Evolutionary conservation across 2,329 filamentous ascomycete genomes (phyloP).

Genomic region (Gremmenia infestans): DNA sequence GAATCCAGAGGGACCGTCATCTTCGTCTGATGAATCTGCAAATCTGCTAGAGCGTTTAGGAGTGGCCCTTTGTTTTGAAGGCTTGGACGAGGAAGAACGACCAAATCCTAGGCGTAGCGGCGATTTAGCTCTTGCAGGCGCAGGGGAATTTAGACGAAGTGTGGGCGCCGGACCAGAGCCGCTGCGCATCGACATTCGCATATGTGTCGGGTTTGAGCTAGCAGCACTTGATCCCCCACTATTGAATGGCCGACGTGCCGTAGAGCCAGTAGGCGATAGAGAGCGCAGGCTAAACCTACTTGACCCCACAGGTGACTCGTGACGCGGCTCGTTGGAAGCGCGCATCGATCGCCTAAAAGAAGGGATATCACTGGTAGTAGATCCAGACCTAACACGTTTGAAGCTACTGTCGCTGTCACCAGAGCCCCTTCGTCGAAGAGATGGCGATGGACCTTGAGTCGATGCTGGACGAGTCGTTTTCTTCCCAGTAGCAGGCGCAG

Average conservation of each 20-base stretch:
- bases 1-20: slow-evolving; percentile 27
- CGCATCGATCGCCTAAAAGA: slow-evolving; percentile 74
- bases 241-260: slow-evolving; percentile 38
- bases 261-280: slow-evolving; percentile 58
- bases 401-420: slow-evolving; percentile 80
- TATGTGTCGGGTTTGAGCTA: slow-evolving; percentile 41
- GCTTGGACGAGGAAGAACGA: slow-evolving; percentile 14
- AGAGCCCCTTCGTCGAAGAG: slow-evolving; percentile 50
- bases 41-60: slow-evolving; percentile 26
- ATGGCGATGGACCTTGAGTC: slow-evolving; percentile 19
- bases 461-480: slow-evolving; percentile 6
- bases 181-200: slow-evolving; percentile 34
- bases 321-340: slow-evolving; percentile 27
- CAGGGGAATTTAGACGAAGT: no score
- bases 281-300: slow-evolving; percentile 67
- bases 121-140: slow-evolving; percentile 13
- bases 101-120: slow-evolving; percentile 22
- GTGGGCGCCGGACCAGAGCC: slow-evolving; percentile 30
- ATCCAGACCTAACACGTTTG: slow-evolving; percentile 49
- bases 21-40: slow-evolving; percentile 33
- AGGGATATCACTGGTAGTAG: slow-evolving; percentile 44
- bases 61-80: slow-evolving; percentile 14
- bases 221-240: slow-evolving; percentile 36
- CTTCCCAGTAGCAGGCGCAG: slow-evolving; percentile 5
- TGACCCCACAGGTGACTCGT: slow-evolving; percentile 38